A percentile compares a stretch with the other conserved stretches of the same genome.
Evolutionary conservation across 2,329 filamentous ascomycete species (phyloP).

Genomic region (Neofusicoccum kwambonambiense): DNA sequence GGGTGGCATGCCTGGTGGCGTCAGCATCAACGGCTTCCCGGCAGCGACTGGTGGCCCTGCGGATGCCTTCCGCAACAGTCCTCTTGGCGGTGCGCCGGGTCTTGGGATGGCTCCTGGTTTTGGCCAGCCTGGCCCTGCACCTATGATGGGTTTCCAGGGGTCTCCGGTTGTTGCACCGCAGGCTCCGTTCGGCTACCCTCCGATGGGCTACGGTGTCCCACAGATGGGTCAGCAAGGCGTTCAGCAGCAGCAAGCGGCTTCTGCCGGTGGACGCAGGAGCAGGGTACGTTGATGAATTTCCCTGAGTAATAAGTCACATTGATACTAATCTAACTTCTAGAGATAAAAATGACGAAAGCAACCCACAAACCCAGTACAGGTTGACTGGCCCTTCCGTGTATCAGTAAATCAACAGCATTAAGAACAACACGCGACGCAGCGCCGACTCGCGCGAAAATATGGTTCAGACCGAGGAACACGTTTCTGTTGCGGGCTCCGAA

Average conservation of each 20-base stretch:
- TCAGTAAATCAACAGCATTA: background rate
- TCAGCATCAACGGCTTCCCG: slow-evolving; percentile 16
- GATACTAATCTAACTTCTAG: background rate
- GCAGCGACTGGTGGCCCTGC: slow-evolving; percentile 2
- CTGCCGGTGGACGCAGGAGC: slow-evolving; percentile 10
- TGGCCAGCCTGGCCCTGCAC: slow-evolving; percentile 8
- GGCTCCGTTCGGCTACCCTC: slow-evolving; percentile 11
- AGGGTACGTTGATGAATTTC: background rate
- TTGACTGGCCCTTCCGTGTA: background rate
- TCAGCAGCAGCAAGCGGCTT: background rate
- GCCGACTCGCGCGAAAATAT: background rate
- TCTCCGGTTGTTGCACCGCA: slow-evolving; percentile 7
- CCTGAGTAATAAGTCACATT: background rate
- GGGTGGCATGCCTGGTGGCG: slow-evolving; percentile 11
- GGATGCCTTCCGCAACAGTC: slow-evolving; percentile 14
- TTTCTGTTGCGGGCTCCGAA: background rate
- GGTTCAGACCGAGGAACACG: background rate
- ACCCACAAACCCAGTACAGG: background rate
- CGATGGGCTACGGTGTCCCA: slow-evolving; percentile 12
- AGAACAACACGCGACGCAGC: background rate
- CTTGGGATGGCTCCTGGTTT: slow-evolving; percentile 16
- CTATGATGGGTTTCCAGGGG: slow-evolving; percentile 16
- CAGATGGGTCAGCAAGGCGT: slow-evolving; percentile 13
- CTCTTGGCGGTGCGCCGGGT: slow-evolving; percentile 12
- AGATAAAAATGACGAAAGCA: background rate